A percentile compares a stretch with the other conserved stretches of the same genome.
phyloP scores from a whole-genome alignment of 2,329 filamentous ascomycete genomes.

The Chrysoporthe cubensis region DNA sequence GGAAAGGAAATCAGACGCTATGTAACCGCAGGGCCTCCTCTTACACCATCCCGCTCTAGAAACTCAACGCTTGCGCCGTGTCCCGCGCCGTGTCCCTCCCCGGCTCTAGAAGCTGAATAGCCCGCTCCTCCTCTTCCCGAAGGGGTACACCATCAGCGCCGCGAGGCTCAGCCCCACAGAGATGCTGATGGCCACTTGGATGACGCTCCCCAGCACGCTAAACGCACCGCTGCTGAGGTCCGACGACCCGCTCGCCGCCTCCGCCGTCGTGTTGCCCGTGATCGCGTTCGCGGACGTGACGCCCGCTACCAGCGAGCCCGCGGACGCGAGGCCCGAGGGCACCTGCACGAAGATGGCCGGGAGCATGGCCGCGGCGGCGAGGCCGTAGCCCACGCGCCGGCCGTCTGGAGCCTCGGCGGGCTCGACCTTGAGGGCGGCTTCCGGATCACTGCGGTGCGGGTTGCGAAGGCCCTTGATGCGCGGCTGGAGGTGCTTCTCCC shows the following conservation, averaged over 20 bases:
- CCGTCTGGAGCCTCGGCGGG: conserved; percentile 36
- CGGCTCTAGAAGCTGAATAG: conserved; percentile 54
- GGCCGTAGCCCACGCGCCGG: conserved; percentile 66
- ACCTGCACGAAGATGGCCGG: conserved; percentile 82
- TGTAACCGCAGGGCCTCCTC: neutral
- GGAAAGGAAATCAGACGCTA: neutral
- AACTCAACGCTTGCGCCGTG: neutral
- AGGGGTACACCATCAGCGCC: conserved; percentile 57
- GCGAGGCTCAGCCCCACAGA: conserved; percentile 64
- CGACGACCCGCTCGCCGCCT: conserved; percentile 33
- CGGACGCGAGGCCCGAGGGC: conserved; percentile 64
- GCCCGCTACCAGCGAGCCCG: conserved; percentile 62
- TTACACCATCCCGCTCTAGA: neutral
- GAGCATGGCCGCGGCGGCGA: conserved; percentile 83
- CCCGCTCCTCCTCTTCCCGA: conserved; percentile 62
- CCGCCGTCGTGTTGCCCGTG: conserved; percentile 46
- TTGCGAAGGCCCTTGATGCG: conserved; percentile 39
- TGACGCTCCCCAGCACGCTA: conserved; percentile 59
- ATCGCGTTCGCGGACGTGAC: conserved; percentile 60
- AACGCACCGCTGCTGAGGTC: conserved; percentile 52
- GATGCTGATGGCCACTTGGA: conserved; percentile 65
- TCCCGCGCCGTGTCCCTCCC: neutral
- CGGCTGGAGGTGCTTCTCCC: conserved; percentile 53
- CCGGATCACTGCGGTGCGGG: conserved; percentile 30
- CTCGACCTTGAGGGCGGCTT: conserved; percentile 32